phyloP scores from a whole-genome alignment of 345 rosid genomes.

The Brassica cretica region DNA sequence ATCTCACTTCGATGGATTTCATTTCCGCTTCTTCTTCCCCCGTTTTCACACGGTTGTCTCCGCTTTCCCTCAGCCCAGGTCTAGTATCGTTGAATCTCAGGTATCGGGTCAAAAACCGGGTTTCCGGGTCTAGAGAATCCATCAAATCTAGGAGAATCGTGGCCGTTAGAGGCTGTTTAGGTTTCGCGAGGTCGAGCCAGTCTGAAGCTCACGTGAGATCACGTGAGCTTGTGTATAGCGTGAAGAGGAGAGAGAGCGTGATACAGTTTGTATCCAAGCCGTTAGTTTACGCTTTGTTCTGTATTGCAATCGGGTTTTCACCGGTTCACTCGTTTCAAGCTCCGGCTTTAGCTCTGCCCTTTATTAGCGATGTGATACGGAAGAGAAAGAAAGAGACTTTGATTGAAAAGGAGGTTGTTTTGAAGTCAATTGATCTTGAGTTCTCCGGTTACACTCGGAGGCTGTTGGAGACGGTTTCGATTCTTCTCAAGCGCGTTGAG shows the following conservation, averaged over 20 bases:
- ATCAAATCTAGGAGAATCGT: constrained; percentile 12
- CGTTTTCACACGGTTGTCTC: constrained; percentile 40
- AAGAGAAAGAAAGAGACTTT: constrained; percentile 38
- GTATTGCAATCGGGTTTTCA: constrained; percentile 63
- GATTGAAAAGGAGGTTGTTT: constrained; percentile 42
- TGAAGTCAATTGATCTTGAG: constrained; percentile 49
- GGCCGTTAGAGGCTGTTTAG: constrained; percentile 35
- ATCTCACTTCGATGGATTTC: constrained; percentile 49
- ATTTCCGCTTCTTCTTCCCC: constrained; percentile 44
- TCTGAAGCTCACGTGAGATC: constrained; percentile 16
- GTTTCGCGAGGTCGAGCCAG: constrained; percentile 29
- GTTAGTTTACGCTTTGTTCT: constrained; percentile 54
- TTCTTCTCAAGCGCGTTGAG: constrained; percentile 55
- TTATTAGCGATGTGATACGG: constrained; percentile 43
- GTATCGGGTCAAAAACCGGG: constrained; percentile 33
- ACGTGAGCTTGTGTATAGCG: constrained; percentile 18
- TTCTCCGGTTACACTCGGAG: constrained; percentile 55
- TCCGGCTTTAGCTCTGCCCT: constrained; percentile 58
- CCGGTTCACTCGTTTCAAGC: constrained; percentile 49
- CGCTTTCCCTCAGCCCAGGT: constrained; percentile 27
- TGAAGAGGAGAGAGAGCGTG: constrained; percentile 33
- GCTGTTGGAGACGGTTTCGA: constrained; percentile 62
- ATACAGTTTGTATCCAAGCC: constrained; percentile 46
- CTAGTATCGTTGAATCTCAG: constrained; percentile 36
- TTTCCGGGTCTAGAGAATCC: constrained; percentile 19